phyloP scores from a whole-genome alignment of 2,329 filamentous ascomycete species.

The Kalmusia sp. region DNA sequence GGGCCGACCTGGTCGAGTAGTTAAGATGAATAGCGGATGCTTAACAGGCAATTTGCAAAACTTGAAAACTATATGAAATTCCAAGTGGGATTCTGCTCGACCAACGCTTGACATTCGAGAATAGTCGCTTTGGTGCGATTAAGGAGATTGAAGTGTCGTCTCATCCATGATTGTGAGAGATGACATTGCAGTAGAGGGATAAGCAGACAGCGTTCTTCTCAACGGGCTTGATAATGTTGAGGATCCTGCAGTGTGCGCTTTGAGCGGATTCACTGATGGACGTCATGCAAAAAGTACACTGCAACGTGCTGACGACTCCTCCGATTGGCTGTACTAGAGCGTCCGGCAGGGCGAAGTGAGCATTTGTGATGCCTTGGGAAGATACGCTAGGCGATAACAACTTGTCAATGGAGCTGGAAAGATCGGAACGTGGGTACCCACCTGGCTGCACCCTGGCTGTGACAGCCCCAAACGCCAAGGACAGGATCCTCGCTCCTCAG shows the following conservation, averaged over 20 bases:
- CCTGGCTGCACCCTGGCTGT: neutral
- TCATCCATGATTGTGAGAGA: neutral
- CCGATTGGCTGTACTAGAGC: too few relatives aligned
- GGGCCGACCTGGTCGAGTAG: slow-evolving; percentile 9
- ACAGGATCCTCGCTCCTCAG: slow-evolving; percentile 5
- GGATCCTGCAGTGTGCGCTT: too few relatives aligned
- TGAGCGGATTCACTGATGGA: too few relatives aligned
- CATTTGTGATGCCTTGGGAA: neutral
- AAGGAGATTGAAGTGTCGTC: neutral
- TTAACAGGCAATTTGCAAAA: neutral
- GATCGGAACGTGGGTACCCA: neutral
- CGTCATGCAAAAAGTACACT: too few relatives aligned
- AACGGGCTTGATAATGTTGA: too few relatives aligned
- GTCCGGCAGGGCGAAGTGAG: neutral
- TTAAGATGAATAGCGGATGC: slow-evolving; percentile 3
- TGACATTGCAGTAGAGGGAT: too few relatives aligned
- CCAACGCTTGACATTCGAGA: neutral
- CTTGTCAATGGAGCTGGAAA: neutral
- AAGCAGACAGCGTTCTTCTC: too few relatives aligned
- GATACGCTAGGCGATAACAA: neutral
- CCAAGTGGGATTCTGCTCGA: neutral
- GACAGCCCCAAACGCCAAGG: slow-evolving; percentile 10
- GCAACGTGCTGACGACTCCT: too few relatives aligned
- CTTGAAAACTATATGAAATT: neutral
- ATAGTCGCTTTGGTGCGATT: too few relatives aligned